Evolutionary conservation across 208 protist species (phyloP), one percentile per base, ranked within the genome.

Genomic region (Wallacemonas sp.): DNA sequence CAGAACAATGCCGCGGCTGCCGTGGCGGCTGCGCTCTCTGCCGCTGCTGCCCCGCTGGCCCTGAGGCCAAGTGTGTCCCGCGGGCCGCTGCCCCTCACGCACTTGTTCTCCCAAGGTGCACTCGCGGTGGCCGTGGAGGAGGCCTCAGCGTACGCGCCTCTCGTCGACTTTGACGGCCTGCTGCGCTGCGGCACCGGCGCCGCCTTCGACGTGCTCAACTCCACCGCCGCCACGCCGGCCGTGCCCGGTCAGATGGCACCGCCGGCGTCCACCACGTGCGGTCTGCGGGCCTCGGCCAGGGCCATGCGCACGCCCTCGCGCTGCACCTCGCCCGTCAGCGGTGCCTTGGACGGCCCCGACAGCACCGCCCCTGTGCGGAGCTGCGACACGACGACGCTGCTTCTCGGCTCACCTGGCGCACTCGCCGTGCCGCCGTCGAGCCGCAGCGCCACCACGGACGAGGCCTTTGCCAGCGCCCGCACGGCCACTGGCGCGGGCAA

Each of bases 141-240:
- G 11, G 52, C 52, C 8, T 25, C 18, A 23, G 20, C 52, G n/a
- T 42, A 12, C 18, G n/a, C 20, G 4, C 52, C 52, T 4, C 4
- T n/a, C 10, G 26, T 22, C 11, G 4, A 8, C 31, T 59, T 59
- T 29, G 52, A 59, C 31, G 16, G 4, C 7, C 52, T 59, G 31
- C 52, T 23, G 31, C 26, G 26, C n/a, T 11, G 31, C 1, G 10
- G 52, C 32, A 41, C 52, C 7, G 52, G 52, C 5, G 29, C 1
- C 32, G 29, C 39, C 18, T 59, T 59, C 52, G 52, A 36, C n/a
- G 32, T 42, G 5, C n/a, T 59, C 31, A 22, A 59, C 20, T 33
- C 52, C 32, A 28, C 48, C n/a, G n/a, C n/a, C n/a, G n/a, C n/a
- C n/a, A n/a, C n/a, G n/a, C n/a, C n/a, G n/a, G n/a, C n/a, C n/a